Evolutionary conservation across 2,329 filamentous ascomycete species (phyloP), one percentile per base, ranked within the genome.

Genomic region (Penicillium sp.): DNA sequence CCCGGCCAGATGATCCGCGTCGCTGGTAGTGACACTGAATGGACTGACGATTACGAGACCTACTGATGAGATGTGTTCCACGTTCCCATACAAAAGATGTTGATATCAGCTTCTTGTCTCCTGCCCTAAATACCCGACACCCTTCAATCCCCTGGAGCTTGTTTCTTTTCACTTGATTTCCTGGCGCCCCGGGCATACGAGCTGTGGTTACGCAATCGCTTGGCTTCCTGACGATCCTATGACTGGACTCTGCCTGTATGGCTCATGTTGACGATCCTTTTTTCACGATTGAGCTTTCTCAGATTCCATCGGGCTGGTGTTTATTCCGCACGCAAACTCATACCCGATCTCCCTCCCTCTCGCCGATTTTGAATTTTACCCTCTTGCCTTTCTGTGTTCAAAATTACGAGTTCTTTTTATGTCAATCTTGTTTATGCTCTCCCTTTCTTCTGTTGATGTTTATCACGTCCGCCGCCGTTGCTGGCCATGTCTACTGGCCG

Each of bases 1-100:
- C 79, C 79, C 55, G 76, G 77, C 30, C 79, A 80, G 42, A 76
- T 80, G 64, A 74, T 82, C 38, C 76, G 79, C 49, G 78, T 82
- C 26, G 79, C 79, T 60, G 82, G 82, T 59, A 84, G 83, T 59
- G 84, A 85, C 58, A 80, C 76, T 40, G 82, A 80, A 55, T 86
- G 84, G 84, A 84, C 83, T 5, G 82, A 85, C 65, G 83, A 85
- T 33, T 71, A 78, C 62, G 79, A 81, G 65, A 69, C 76, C 26
- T 81, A 80, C 62, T 81, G 69, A 70, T 62, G 58, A 49, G 42
- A 59, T 56, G 38, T 54, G 26, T 22, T 33, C 9, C 15, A 19
- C 10, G 19, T 26, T 19, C 37, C 24, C 38, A 45, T 8, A 19
- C 35, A 55, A 26, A 28, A 58, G 60, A 58, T 61, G 57, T 47